These are phyloP conservation scores for Xylaria grammica DNA, from an alignment of 495 filamentous ascomycete species.

Conservation along the genomic window DNA sequence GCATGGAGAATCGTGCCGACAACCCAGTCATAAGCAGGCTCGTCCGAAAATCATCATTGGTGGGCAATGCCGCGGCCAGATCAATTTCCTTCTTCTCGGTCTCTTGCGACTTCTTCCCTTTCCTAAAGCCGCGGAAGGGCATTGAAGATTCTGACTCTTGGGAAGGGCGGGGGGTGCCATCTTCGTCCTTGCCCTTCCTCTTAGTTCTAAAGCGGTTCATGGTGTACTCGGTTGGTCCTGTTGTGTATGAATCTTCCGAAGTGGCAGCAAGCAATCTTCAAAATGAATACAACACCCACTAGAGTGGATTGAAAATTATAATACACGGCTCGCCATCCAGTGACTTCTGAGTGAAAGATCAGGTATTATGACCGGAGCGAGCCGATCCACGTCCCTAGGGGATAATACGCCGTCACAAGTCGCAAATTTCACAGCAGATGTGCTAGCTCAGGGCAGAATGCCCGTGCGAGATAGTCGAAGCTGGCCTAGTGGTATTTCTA, in stretches of 20 bases:
- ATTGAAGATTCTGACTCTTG: slow-evolving; percentile 56
- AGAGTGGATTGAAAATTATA: neutral
- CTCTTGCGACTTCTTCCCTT: slow-evolving; percentile 61
- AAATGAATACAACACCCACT: neutral
- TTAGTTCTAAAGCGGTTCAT: slow-evolving; percentile 81
- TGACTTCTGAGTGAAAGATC: neutral
- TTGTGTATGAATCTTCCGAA: neutral
- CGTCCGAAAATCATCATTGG: slow-evolving; percentile 91
- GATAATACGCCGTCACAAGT: neutral
- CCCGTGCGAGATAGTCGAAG: slow-evolving; percentile 11
- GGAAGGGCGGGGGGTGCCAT: slow-evolving; percentile 51
- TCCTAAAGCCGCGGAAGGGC: slow-evolving; percentile 61
- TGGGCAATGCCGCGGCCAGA: slow-evolving; percentile 73
- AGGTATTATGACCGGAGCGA: neutral
- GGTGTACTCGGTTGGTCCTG: slow-evolving; percentile 14
- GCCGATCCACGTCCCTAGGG: neutral
- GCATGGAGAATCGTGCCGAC: slow-evolving; percentile 94
- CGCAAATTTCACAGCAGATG: neutral
- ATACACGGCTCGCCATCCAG: slow-evolving; percentile 16
- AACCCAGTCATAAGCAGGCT: slow-evolving; percentile 95
- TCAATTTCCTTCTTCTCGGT: slow-evolving; percentile 73
- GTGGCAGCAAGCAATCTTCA: neutral
- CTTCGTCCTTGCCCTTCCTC: slow-evolving; percentile 69
- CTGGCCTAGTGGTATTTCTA: slow-evolving; percentile 8
- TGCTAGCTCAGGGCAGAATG: neutral